phyloP scores from a whole-genome alignment of 1,139 yeast species.

The Trichomonascaceae sp. region DNA sequence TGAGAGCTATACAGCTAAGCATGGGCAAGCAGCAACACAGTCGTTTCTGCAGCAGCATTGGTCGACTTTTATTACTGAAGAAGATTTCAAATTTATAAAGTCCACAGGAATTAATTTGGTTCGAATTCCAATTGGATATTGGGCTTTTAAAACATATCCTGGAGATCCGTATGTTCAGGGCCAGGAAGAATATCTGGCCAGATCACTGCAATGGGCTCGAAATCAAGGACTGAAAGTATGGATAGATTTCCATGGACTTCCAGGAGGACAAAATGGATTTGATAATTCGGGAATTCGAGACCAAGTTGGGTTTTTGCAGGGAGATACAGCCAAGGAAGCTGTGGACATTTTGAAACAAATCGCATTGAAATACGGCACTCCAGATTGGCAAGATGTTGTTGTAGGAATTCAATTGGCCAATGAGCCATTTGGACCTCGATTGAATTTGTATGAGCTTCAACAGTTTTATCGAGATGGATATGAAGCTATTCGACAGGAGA shows the following conservation, averaged over 20 bases:
- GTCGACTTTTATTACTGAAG: slow-evolving; percentile 70
- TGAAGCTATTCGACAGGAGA: slow-evolving; percentile 41
- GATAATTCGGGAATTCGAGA: slow-evolving; percentile 92
- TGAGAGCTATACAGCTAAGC: slow-evolving; percentile 27
- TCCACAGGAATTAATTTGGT: slow-evolving; percentile 73
- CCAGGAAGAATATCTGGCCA: slow-evolving; percentile 64
- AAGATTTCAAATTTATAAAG: slow-evolving; percentile 60
- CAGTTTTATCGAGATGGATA: slow-evolving; percentile 53
- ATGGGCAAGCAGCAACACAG: slow-evolving; percentile 58
- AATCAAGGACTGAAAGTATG: slow-evolving; percentile 63
- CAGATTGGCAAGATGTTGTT: slow-evolving; percentile 61
- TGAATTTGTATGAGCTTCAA: slow-evolving; percentile 55
- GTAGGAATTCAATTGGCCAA: slow-evolving; percentile 80
- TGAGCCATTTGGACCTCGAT: slow-evolving; percentile 76
- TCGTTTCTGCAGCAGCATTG: slow-evolving; percentile 61
- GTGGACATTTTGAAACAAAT: slow-evolving; percentile 41
- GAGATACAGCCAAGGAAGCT: slow-evolving; percentile 48
- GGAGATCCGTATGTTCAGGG: slow-evolving; percentile 88
- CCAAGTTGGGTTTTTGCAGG: slow-evolving; percentile 42
- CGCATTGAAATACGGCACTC: slow-evolving; percentile 57
- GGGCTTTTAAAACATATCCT: slow-evolving; percentile 71
- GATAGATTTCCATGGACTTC: slow-evolving; percentile 93
- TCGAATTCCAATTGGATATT: slow-evolving; percentile 89
- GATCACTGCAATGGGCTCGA: slow-evolving; percentile 72
- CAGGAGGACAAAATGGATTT: slow-evolving; percentile 97